Conservation (phyloP, 1,284 basidiomycete species). For the Apiotrichum veenhuisii region DNA sequence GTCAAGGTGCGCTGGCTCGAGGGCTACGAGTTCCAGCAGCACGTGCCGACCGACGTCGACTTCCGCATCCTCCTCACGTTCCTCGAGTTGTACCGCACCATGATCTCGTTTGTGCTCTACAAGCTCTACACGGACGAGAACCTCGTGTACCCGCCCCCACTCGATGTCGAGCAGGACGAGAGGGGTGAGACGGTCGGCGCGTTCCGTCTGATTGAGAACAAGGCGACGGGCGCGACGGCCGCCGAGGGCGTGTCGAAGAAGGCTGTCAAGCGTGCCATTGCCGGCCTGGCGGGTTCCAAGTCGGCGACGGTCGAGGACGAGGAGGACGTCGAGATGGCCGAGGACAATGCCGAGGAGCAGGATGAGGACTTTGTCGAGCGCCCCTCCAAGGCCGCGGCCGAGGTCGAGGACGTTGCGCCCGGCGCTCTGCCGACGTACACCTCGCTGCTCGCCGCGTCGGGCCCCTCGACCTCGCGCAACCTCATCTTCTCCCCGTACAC, state of each 20-base stretch:
- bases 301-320: conserved; percentile 28
- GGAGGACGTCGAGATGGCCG: conserved; percentile 44
- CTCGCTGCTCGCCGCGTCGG: conserved; percentile 56
- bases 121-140: conserved; percentile 95
- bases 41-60: conserved; percentile 91
- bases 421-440: conserved; percentile 72
- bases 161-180: conserved; percentile 82
- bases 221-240: conserved; percentile 36
- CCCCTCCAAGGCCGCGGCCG: conserved; percentile 58
- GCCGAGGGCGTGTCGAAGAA: conserved; percentile 41
- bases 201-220: conserved; percentile 69
- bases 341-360: conserved; percentile 48
- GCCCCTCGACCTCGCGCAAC: conserved; percentile 54
- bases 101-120: conserved; percentile 94
- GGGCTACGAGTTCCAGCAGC: conserved; percentile 96
- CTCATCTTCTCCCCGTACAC: conserved; percentile 78
- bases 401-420: conserved; percentile 51
- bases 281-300: conserved; percentile 44
- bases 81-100: conserved; percentile 95
- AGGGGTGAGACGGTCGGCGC: conserved; percentile 86
- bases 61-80: conserved; percentile 97
- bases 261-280: conserved; percentile 54
- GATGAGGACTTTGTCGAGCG: conserved; percentile 52
- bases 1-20: conserved; percentile 85
- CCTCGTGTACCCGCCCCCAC: conserved; percentile 88